A percentile compares a stretch with the other conserved stretches of the same genome.
Conservation (phyloP, 2,329 filamentous ascomycete species). For the Ophioceras dolichostomum region DNA sequence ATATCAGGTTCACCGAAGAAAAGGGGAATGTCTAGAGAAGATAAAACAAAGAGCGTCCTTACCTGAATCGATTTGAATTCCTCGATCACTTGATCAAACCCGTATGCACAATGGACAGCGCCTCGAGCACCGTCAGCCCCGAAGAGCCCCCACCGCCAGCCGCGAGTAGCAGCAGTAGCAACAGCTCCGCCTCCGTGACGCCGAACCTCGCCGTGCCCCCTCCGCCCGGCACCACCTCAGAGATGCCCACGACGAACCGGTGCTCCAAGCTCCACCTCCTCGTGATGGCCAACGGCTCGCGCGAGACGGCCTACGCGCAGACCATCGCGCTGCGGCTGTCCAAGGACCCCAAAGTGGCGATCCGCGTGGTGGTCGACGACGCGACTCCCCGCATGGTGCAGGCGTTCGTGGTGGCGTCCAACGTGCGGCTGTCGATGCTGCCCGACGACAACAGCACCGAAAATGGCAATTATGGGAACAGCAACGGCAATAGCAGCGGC, state of each 20-base stretch:
- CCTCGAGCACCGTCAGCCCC: too few relatives aligned
- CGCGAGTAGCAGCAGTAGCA: too few relatives aligned
- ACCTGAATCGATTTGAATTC: too few relatives aligned
- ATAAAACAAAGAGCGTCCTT: too few relatives aligned
- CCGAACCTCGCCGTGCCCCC: constrained; percentile 9
- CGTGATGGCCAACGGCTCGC: constrained; percentile 51
- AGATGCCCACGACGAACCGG: constrained; percentile 10
- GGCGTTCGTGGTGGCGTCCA: constrained; percentile 48
- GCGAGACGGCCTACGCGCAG: constrained; percentile 53
- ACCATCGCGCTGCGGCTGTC: constrained; percentile 55
- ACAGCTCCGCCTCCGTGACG: too few relatives aligned
- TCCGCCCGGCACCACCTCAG: constrained; percentile 8
- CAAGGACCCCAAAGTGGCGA: constrained; percentile 49
- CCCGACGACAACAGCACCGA: neutral
- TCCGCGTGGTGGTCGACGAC: constrained; percentile 52
- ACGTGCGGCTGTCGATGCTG: constrained; percentile 25
- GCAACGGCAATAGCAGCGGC: too few relatives aligned
- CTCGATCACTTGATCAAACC: too few relatives aligned
- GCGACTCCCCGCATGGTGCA: constrained; percentile 50
- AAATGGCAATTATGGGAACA: too few relatives aligned
- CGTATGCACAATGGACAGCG: too few relatives aligned
- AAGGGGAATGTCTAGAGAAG: too few relatives aligned
- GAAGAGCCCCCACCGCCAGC: constrained; percentile 8
- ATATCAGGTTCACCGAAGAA: too few relatives aligned
- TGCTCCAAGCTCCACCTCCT: constrained; percentile 42